phyloP scores from a whole-genome alignment of 805 yeast genomes.

The Candida coquimbonensis region DNA sequence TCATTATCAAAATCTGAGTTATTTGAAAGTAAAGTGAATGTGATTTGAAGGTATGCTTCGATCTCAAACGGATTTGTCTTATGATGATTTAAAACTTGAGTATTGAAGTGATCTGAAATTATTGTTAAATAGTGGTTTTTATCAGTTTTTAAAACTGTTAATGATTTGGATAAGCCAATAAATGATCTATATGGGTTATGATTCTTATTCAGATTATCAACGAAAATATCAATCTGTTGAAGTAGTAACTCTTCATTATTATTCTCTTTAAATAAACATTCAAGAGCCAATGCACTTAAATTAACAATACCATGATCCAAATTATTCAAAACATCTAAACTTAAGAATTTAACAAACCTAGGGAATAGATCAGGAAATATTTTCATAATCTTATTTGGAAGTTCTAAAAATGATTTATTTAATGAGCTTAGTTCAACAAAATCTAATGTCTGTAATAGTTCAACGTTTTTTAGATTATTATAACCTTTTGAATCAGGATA shows the following conservation, averaged over 20 bases:
- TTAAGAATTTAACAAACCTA: conserved; percentile 27
- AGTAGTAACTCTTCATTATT: background rate
- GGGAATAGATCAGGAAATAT: conserved; percentile 18
- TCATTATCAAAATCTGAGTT: background rate
- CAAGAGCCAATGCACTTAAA: conserved; percentile 34
- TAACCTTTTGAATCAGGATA: conserved; percentile 13
- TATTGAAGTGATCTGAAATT: conserved; percentile 1
- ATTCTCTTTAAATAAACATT: conserved; percentile 7
- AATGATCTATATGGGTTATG: conserved; percentile 11
- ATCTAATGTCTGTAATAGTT: conserved; percentile 54
- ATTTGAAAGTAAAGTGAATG: conserved; percentile 9
- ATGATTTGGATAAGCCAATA: conserved; percentile 16
- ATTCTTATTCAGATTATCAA: too few relatives aligned
- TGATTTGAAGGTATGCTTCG: conserved; percentile 21
- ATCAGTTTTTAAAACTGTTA: conserved; percentile 6
- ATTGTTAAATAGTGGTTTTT: background rate
- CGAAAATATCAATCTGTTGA: too few relatives aligned
- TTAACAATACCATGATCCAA: conserved; percentile 37
- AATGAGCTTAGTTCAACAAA: conserved; percentile 40
- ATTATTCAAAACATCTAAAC: conserved; percentile 25
- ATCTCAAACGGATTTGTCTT: conserved; percentile 16
- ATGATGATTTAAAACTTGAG: conserved; percentile 17
- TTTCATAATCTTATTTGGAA: conserved; percentile 26
- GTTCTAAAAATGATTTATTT: conserved; percentile 31
- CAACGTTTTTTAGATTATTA: conserved; percentile 33